A percentile compares a stretch with the other conserved stretches of the same genome.
phyloP scores from a whole-genome alignment of 2,329 filamentous ascomycete genomes.

The Dissoconium aciculare region DNA sequence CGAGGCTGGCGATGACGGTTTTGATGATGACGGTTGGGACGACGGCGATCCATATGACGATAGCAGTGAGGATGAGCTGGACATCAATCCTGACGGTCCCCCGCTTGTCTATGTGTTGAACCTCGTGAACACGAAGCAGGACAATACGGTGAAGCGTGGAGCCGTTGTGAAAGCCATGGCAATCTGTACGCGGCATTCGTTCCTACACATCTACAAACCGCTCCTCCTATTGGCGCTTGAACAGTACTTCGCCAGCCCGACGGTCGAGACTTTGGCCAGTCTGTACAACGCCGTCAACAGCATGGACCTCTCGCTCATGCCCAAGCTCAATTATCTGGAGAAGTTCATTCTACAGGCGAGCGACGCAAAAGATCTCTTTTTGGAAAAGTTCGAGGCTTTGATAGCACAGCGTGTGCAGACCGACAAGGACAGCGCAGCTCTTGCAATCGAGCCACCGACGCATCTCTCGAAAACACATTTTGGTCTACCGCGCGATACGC shows the following conservation, averaged over 20 bases:
- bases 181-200: constrained; percentile 93
- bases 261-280: constrained; percentile 71
- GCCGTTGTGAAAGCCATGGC: constrained; percentile 97
- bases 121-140: constrained; percentile 93
- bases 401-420: constrained; percentile 66
- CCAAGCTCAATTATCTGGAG: constrained; percentile 68
- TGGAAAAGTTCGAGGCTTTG: constrained; percentile 95
- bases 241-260: constrained; percentile 89
- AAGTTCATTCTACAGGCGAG: constrained; percentile 73
- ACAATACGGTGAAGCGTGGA: constrained; percentile 79
- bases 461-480: constrained; percentile 41
- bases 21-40: constrained; percentile 35
- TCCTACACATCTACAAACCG: constrained; percentile 97
- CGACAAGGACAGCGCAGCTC: constrained; percentile 30
- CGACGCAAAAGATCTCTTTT: constrained; percentile 89
- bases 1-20: constrained; percentile 34
- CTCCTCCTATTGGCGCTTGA: constrained; percentile 79
- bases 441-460: constrained; percentile 29
- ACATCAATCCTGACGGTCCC: constrained; percentile 55
- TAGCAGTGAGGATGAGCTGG: constrained; percentile 33
- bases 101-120: constrained; percentile 95
- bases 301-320: constrained; percentile 94
- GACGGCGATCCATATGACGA: constrained; percentile 33
- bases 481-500: constrained; percentile 76
- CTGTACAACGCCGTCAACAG: constrained; percentile 86